Conservation (phyloP, 148 eudicot species). For the Camellia japonica region DNA sequence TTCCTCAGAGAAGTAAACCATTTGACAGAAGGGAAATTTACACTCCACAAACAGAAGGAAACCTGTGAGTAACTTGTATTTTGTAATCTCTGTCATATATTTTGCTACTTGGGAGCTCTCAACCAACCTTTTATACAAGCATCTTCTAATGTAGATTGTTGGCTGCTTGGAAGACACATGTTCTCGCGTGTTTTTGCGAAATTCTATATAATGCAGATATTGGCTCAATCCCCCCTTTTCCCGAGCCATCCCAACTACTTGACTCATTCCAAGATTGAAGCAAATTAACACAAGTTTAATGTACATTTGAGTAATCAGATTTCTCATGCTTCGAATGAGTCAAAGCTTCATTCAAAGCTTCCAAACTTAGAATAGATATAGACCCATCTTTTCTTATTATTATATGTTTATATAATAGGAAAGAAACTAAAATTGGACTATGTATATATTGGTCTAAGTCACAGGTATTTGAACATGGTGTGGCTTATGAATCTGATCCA, state of each 20-base stretch:
- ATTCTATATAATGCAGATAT: neutral
- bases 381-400: too few relatives aligned
- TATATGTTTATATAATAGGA: too few relatives aligned
- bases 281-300: too few relatives aligned
- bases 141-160: neutral
- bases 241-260: neutral
- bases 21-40: conserved; percentile 44
- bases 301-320: too few relatives aligned
- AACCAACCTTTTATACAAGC: neutral
- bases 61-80: conserved; percentile 13
- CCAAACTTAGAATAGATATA: too few relatives aligned
- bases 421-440: too few relatives aligned
- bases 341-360: too few relatives aligned
- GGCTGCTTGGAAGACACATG: neutral
- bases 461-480: too few relatives aligned
- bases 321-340: too few relatives aligned
- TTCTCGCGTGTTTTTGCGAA: neutral
- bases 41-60: conserved; percentile 23
- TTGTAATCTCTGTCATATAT: neutral
- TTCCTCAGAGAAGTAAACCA: conserved; percentile 45
- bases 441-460: too few relatives aligned
- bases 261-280: too few relatives aligned
- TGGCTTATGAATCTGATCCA: too few relatives aligned
- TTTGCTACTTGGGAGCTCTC: neutral
- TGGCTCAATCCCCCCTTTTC: neutral